Percentiles rank a stretch among this genome's conserved stretches.
Evolutionary conservation across 148 eudicot species (phyloP).

Genomic region (Mesembryanthemum crystallinum): DNA sequence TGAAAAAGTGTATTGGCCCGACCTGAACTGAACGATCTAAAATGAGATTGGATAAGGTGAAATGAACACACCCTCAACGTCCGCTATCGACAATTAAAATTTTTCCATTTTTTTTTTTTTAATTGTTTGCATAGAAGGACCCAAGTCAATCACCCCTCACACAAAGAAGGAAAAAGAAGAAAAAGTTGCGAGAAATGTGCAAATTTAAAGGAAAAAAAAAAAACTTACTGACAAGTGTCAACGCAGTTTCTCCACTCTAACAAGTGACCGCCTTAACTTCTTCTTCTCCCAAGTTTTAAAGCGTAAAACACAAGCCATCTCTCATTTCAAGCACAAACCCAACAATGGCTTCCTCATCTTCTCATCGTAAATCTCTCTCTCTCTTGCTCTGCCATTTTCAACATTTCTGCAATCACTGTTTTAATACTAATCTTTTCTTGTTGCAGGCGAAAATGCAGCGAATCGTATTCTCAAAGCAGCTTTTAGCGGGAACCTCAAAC

Average conservation of each 20-base stretch:
- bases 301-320: background rate
- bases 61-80: too few species aligned
- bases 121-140: too few species aligned
- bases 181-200: too few species aligned
- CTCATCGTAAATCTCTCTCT: background rate
- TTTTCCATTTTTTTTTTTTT: too few species aligned
- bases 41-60: too few species aligned
- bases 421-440: background rate
- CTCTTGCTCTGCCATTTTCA: background rate
- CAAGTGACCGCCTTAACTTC: background rate
- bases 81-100: too few species aligned
- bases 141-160: too few species aligned
- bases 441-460: background rate
- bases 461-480: slow-evolving; percentile 6
- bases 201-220: too few species aligned
- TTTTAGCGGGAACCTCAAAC: background rate
- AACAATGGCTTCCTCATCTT: slow-evolving; percentile 13
- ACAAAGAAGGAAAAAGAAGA: too few species aligned
- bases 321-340: background rate
- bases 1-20: too few species aligned
- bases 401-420: background rate
- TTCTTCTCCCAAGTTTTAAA: background rate
- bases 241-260: background rate
- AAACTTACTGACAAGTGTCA: background rate
- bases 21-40: too few species aligned